Evolutionary conservation across 768 basidiomycete genomes (phyloP).

Genomic region (Collybia mongolica): DNA sequence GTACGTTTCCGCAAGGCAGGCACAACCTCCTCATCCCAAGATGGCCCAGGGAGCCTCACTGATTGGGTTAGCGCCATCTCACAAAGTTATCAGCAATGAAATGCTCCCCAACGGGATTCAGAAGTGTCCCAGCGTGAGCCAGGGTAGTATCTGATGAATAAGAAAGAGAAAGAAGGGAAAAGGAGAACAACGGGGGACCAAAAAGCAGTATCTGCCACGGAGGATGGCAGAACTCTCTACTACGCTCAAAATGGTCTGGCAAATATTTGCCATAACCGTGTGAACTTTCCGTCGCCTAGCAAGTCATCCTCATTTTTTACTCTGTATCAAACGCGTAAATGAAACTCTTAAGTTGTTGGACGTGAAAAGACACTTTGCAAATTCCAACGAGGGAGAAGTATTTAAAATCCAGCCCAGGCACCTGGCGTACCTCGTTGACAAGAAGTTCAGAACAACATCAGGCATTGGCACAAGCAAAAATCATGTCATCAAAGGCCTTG

Average conservation of each 20-base stretch:
- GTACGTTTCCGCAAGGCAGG: constrained; percentile 78
- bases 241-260: neutral
- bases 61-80: constrained; percentile 44
- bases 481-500: too few species aligned
- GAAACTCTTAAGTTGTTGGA: too few species aligned
- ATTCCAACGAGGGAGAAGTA: too few species aligned
- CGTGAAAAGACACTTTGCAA: too few species aligned
- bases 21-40: constrained; percentile 84
- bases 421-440: too few species aligned
- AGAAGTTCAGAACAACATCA: too few species aligned
- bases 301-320: too few species aligned
- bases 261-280: constrained; percentile 7
- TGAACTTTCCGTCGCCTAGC: neutral
- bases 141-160: neutral
- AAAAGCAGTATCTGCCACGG: neutral
- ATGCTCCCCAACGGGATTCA: neutral
- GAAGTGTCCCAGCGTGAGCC: neutral
- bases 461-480: too few species aligned
- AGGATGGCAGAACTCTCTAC: neutral
- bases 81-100: neutral
- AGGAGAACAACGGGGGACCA: neutral
- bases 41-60: constrained; percentile 42
- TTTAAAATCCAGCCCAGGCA: too few species aligned
- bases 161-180: neutral
- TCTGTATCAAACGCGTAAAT: too few species aligned